Evolutionary conservation across 2,329 filamentous ascomycete genomes (phyloP).

Genomic region (Calonectria leucothoes): DNA sequence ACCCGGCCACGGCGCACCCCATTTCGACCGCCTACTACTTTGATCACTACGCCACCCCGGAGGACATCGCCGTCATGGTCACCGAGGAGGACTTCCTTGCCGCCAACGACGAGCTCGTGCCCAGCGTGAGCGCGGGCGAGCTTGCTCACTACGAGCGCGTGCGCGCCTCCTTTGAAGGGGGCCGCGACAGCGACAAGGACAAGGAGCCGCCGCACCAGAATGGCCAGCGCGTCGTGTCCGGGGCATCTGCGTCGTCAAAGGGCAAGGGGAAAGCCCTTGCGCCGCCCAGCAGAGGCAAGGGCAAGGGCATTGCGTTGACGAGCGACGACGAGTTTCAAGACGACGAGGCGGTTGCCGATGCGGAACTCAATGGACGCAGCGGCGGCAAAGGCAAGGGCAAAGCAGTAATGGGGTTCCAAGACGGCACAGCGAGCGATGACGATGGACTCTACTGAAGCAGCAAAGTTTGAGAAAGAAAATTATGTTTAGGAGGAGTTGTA

Average conservation of each 20-base stretch:
- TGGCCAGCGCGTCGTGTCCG: constrained; percentile 37
- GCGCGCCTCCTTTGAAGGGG: constrained; percentile 82
- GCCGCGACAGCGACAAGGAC: constrained; percentile 48
- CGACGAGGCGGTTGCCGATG: constrained; percentile 45
- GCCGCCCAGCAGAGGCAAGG: constrained; percentile 46
- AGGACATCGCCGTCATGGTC: constrained; percentile 89
- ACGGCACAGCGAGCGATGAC: constrained; percentile 67
- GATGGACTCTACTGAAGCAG: constrained; percentile 64
- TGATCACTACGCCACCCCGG: constrained; percentile 85
- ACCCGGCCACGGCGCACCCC: constrained; percentile 50
- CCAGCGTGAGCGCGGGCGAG: constrained; percentile 92
- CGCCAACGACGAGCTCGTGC: constrained; percentile 88
- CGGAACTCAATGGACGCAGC: constrained; percentile 45
- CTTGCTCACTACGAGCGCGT: constrained; percentile 91
- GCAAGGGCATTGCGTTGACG: constrained; percentile 44
- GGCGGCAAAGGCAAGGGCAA: constrained; percentile 69
- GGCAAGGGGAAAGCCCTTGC: constrained; percentile 50
- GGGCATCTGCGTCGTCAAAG: constrained; percentile 42
- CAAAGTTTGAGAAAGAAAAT: not conserved
- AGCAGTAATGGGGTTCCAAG: constrained; percentile 62
- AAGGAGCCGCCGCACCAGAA: constrained; percentile 48
- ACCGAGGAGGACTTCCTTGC: constrained; percentile 87
- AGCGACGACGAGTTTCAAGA: constrained; percentile 50
- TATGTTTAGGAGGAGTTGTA: not conserved
- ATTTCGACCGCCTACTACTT: constrained; percentile 95